These are phyloP conservation scores for Colletotrichum sojae DNA, from an alignment of 2,329 filamentous ascomycete species.

Conservation along the genomic window DNA sequence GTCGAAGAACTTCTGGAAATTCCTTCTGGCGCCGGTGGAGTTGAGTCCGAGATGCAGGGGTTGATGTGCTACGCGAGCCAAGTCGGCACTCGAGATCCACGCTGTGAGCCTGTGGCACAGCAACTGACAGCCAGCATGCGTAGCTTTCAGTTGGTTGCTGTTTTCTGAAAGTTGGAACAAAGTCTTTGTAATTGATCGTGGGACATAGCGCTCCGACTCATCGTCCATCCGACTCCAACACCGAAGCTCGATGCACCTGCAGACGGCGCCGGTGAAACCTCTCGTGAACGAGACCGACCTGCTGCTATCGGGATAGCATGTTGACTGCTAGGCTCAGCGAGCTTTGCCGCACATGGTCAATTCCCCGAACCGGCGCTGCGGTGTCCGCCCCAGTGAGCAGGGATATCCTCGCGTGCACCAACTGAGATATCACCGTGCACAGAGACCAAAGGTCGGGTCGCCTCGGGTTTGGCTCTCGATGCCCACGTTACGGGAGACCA, in stretches of 20 bases:
- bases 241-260: background rate
- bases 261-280: background rate
- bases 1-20: constrained; percentile 24
- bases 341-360: constrained; percentile 28
- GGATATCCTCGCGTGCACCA: constrained; percentile 21
- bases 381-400: constrained; percentile 10
- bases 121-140: background rate
- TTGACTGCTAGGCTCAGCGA: background rate
- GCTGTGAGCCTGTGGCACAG: constrained; percentile 10
- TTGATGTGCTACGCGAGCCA: background rate
- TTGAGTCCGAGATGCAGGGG: background rate
- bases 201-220: background rate
- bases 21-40: constrained; percentile 1
- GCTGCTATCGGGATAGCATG: constrained; percentile 23
- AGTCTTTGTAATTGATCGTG: background rate
- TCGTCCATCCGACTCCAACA: background rate
- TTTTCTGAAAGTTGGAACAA: background rate
- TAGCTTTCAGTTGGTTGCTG: background rate
- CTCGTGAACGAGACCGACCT: constrained; percentile 3
- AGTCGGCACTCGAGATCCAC: constrained; percentile 15
- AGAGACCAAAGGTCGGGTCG: constrained; percentile 25
- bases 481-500: constrained; percentile 2
- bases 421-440: constrained; percentile 8
- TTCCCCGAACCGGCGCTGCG: constrained; percentile 17
- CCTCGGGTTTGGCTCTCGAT: background rate